Evolutionary conservation across 192 early-diverging fungal genomes (phyloP).

Genomic region (Coemansia sp.): DNA sequence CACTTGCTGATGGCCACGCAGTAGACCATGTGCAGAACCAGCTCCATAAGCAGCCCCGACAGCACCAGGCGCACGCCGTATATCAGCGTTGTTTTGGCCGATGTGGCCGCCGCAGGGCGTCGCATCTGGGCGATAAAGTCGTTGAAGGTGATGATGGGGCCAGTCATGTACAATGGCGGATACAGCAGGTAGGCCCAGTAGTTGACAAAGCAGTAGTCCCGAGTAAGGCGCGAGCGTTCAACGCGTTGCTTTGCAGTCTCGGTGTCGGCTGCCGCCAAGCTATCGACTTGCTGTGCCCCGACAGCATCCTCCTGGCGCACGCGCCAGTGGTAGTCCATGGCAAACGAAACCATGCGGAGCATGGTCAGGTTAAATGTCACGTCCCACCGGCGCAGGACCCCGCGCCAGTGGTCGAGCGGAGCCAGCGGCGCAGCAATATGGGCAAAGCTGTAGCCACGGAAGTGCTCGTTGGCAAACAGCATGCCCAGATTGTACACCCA

Average conservation of each 20-base stretch:
- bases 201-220: constrained; percentile 73
- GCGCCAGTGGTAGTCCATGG: constrained; percentile 91
- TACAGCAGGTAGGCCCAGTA: constrained; percentile 83
- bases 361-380: constrained; percentile 85
- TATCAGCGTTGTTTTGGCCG: not conserved
- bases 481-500: constrained; percentile 81
- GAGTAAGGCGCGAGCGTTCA: constrained; percentile 43
- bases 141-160: constrained; percentile 95
- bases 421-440: constrained; percentile 47
- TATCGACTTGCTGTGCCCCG: constrained; percentile 10
- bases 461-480: constrained; percentile 74
- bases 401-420: constrained; percentile 66
- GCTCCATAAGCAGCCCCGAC: constrained; percentile 74
- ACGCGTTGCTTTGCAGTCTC: constrained; percentile 57
- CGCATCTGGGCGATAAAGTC: constrained; percentile 78
- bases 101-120: constrained; percentile 43
- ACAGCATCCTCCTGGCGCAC: constrained; percentile 39
- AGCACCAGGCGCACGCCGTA: constrained; percentile 70
- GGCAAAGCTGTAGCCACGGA: constrained; percentile 66
- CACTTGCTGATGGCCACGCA: constrained; percentile 87
- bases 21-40: constrained; percentile 79
- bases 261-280: not conserved
- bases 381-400: constrained; percentile 77
- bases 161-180: constrained; percentile 86
- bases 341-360: constrained; percentile 86